Evolutionary conservation across 2,329 filamentous ascomycete species (phyloP).

Genomic region (Ophiosphaerella narmari): DNA sequence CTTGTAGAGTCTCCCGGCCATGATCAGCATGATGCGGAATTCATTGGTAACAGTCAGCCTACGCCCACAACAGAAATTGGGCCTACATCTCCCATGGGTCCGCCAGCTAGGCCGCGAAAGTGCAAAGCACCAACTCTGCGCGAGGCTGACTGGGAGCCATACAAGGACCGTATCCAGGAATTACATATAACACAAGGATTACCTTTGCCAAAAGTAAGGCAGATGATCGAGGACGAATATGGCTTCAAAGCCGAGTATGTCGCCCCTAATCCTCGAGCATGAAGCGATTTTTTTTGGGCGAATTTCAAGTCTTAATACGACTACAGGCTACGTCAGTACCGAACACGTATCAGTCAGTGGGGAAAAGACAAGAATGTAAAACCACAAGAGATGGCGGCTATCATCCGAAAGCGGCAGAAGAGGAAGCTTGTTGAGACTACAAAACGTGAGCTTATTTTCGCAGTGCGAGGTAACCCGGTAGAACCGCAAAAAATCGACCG

Average conservation of each 20-base stretch:
- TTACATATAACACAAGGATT: slow-evolving; percentile 13
- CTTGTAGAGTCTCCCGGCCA: too few relatives aligned
- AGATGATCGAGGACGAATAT: slow-evolving; percentile 13
- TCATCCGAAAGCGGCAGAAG: slow-evolving; percentile 23
- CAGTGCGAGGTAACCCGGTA: slow-evolving; percentile 15
- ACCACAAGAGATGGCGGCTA: slow-evolving; percentile 22
- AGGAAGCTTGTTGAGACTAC: slow-evolving; percentile 20
- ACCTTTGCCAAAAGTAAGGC: slow-evolving; percentile 12
- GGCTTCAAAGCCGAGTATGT: slow-evolving; percentile 25
- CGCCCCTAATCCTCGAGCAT: not conserved
- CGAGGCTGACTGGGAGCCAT: slow-evolving; percentile 22
- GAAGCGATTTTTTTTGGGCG: not conserved
- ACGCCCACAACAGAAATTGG: too few relatives aligned
- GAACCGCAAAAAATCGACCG: slow-evolving; percentile 22
- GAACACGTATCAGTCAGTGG: slow-evolving; percentile 21
- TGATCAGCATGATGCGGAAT: too few relatives aligned
- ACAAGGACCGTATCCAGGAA: slow-evolving; percentile 15
- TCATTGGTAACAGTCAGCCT: too few relatives aligned
- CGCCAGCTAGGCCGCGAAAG: slow-evolving; percentile 19
- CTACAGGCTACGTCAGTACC: slow-evolving; percentile 12
- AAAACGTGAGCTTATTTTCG: slow-evolving; percentile 13
- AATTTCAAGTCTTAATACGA: not conserved
- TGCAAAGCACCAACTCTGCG: slow-evolving; percentile 24
- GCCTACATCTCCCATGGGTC: slow-evolving; percentile 8
- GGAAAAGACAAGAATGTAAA: slow-evolving; percentile 26